Evolutionary conservation across 768 basidiomycete species (phyloP), one percentile per base, ranked within the genome.

Genomic region (Polyporus arcularius): DNA sequence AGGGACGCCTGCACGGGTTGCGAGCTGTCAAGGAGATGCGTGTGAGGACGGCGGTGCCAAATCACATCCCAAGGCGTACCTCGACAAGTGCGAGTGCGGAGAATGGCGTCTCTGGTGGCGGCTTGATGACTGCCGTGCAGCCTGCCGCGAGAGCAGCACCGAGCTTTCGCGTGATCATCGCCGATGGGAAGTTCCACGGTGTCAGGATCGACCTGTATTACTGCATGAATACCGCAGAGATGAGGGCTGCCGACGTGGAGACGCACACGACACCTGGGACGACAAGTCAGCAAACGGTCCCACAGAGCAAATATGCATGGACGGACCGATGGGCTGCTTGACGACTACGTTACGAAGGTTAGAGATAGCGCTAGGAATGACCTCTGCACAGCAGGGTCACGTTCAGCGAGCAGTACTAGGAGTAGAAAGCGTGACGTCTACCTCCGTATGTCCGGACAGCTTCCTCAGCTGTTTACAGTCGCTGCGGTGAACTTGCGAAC

Each of bases 71-170:
- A 7, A 9, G 3, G 21, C 46, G 10, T 68, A 92, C 93, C 79
- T 97, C 96, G n/a, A 86, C 88, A 21, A 98, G 80, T 4, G 96
- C 97, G 11, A 98, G 83, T 9, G 88, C 86, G 32, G 93, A 94
- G 76, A 93, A 97, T 1, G 97, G 97, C 0, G 97, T 94, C 74
- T 99, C 97, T 0, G 94, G 84, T 0, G 97, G 89, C 1, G 96
- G 96, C 68, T 98, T 98, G 73, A 98, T 87, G 49, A 99, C 95
- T 0, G 88, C 82, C 0, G 96, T 97, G 72, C 96, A 98, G n/a
- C 97, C 97, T 15, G 94, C 94, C 2, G 96, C 96, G 15, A 98
- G 82, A 26, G 92, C 94, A 31, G 93, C 85, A 30, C 86, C 92
- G 15, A 94, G 77, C 73, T 96, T 96, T n/a, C 94, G 88, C 0